Conservation (phyloP, 257 asterid species). For the Scutellaria baicalensis region DNA sequence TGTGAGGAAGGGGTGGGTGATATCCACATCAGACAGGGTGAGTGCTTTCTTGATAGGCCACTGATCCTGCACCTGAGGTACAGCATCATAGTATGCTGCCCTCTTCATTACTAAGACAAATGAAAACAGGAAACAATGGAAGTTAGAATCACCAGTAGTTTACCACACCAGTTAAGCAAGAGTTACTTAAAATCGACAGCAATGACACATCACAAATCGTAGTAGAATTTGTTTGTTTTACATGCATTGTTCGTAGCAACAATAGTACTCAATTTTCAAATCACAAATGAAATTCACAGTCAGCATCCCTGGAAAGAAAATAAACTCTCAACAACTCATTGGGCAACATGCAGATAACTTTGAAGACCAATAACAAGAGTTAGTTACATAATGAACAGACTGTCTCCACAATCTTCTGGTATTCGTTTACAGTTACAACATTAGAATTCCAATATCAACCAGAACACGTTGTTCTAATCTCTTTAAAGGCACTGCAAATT, state of each 20-base stretch:
- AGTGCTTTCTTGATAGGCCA: slow-evolving; percentile 55
- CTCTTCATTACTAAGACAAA: slow-evolving; percentile 37
- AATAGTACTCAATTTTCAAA: background rate
- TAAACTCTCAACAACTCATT: background rate
- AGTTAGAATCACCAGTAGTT: background rate
- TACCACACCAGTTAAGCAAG: background rate
- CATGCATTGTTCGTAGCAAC: background rate
- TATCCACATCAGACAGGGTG: slow-evolving; percentile 51
- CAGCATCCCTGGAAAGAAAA: background rate
- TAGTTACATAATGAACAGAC: background rate
- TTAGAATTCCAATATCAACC: slow-evolving; percentile 4
- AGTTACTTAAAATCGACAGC: background rate
- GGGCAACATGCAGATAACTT: background rate
- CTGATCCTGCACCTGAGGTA: slow-evolving; percentile 32
- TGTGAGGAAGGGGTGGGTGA: slow-evolving; percentile 56
- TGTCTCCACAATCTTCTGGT: background rate
- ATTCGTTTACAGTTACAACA: background rate
- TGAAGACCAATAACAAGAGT: background rate
- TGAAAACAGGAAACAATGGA: background rate
- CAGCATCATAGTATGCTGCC: slow-evolving; percentile 28
- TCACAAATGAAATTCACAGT: background rate
- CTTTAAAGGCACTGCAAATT: background rate
- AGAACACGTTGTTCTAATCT: background rate
- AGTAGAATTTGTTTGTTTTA: background rate
- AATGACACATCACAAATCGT: background rate